Base-by-base conservation (phyloP, 1,284 basidiomycete species). In the Cryptococcus deneoformans region DNA sequence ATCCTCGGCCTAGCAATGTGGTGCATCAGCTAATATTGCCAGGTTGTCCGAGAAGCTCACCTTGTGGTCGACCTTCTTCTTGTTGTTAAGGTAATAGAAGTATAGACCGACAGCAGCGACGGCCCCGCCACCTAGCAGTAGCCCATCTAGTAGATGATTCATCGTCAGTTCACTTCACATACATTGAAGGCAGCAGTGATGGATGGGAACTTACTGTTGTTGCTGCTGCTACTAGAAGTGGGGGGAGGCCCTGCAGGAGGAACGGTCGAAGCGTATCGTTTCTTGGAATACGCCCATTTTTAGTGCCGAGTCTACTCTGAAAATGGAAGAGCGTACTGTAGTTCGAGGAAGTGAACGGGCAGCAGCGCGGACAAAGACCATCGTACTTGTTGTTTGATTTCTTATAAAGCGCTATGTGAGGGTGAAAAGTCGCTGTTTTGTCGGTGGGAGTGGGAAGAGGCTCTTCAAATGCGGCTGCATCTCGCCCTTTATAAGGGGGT, bases 61-160 rank as follows among this genome's bases (percentile, higher is more conserved):
- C 57, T 63, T 62, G 46, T 56, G 57, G 42, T 65, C 61, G 9
- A 60, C 59, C 47, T 61, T 61, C 56, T 53, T 51, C 24, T 29
- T 44, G 37, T 54, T 57, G 16, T 54, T 56, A 14, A 47, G 39
- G 52, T 63, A 62, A 54, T 59, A 64, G 58, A 66, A 66, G 58
- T 65, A 68, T 14, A 63, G 52, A 34, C 64, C 66, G 38, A 57
- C 37, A n/a, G 58, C 39, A 20, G 59, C 66, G 24, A 58, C 53
- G 4, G 56, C 64, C 44, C 56, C 59, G 43, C 59, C 66, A 16
- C 53, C 62, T 45, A 63, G 62, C 8, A 68, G 36, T 12, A 66
- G 45, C 14, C 57, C 56, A 46, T 57, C 64, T 65, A 46, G 6
- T 9, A 10, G 12, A 47, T 47, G 46, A 29, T 11, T 47, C 46